Percentiles rank a stretch among this genome's conserved stretches.
These are phyloP conservation scores for Cladosporium colombiae DNA, from an alignment of 2,329 filamentous ascomycete species.

Conservation along the genomic window DNA sequence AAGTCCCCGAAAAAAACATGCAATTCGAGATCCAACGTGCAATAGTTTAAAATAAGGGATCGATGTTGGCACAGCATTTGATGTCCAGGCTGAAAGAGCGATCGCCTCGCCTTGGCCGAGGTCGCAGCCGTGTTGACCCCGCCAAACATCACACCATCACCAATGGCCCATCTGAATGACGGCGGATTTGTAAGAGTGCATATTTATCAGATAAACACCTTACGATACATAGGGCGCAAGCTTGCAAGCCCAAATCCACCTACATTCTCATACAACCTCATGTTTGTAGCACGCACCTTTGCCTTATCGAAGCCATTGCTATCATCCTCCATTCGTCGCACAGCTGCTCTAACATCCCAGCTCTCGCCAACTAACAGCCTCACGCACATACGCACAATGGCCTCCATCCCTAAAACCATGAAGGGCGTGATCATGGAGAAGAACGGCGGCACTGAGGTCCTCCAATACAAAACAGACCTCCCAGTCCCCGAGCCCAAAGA, in stretches of 20 bases:
- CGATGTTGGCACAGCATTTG: not conserved
- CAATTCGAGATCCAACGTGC: not conserved
- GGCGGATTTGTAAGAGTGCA: constrained; percentile 3
- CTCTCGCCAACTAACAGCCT: constrained; percentile 4
- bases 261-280: not conserved
- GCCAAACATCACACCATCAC: constrained; percentile 9
- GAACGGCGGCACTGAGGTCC: constrained; percentile 70
- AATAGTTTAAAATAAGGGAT: not conserved
- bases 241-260: not conserved
- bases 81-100: not conserved
- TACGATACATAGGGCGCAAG: not conserved
- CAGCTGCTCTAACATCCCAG: constrained; percentile 8
- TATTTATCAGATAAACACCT: not conserved
- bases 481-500: constrained; percentile 68
- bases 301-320: not conserved
- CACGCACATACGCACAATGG: constrained; percentile 39
- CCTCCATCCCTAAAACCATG: constrained; percentile 66
- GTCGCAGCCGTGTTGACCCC: not conserved
- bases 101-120: not conserved
- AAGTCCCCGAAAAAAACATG: not conserved
- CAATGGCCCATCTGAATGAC: not conserved
- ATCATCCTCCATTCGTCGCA: constrained; percentile 1
- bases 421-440: constrained; percentile 71
- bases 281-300: constrained; percentile 8
- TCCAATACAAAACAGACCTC: constrained; percentile 69